Conservation (phyloP, 73 alveolate genomes). For the Tetrahymena elliotti region DNA sequence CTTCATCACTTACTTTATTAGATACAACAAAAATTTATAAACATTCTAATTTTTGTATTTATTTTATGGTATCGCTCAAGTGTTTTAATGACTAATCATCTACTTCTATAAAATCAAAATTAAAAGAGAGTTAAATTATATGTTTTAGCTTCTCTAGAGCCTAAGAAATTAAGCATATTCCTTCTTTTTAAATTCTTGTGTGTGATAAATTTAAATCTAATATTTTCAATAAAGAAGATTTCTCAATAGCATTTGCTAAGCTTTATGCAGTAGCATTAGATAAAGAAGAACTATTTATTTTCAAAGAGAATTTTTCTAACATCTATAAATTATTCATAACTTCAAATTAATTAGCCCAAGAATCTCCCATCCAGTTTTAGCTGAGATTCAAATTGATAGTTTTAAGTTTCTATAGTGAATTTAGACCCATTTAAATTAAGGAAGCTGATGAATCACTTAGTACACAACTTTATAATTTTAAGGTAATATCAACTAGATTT, state of each 20-base stretch:
- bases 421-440: not conserved
- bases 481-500: not conserved
- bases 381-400: not conserved
- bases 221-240: no score
- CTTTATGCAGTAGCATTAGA: not conserved
- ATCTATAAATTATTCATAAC: not conserved
- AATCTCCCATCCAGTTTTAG: not conserved
- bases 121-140: not conserved
- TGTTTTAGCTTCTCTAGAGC: no score
- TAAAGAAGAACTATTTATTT: not conserved
- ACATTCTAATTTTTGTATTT: no score
- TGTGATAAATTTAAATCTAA: not conserved
- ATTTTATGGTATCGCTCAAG: not conserved
- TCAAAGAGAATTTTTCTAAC: not conserved
- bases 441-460: not conserved
- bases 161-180: not conserved
- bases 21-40: not conserved
- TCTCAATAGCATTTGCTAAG: not conserved
- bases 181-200: not conserved
- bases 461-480: not conserved
- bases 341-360: not conserved
- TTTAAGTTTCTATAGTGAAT: no score
- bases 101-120: not conserved
- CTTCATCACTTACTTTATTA: not conserved
- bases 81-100: not conserved